Percentiles rank a stretch among this genome's conserved stretches.
These are phyloP conservation scores for Magnolia changhungtana DNA, from an alignment of 164 flowering plant genomes.

Conservation along the genomic window DNA sequence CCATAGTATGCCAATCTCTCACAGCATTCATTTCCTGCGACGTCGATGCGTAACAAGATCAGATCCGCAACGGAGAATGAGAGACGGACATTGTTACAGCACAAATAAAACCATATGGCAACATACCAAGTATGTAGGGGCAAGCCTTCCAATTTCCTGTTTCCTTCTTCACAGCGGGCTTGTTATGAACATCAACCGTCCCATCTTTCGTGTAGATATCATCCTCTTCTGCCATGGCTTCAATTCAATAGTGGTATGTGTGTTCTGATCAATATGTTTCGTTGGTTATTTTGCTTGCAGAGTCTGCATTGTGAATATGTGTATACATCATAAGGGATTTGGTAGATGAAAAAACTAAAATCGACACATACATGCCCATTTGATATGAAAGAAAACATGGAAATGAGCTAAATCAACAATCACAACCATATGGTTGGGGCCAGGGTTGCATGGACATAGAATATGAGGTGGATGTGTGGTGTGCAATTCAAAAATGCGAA, in stretches of 20 bases:
- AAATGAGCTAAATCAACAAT: background rate
- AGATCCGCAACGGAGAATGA: background rate
- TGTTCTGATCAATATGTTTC: too few species aligned
- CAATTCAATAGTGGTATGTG: background rate
- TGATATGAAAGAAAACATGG: background rate
- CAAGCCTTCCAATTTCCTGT: constrained; percentile 58
- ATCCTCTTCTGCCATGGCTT: constrained; percentile 27
- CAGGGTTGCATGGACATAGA: too few species aligned
- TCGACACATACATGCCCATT: background rate
- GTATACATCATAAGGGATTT: background rate
- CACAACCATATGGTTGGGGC: background rate
- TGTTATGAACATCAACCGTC: constrained; percentile 26
- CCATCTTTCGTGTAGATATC: constrained; percentile 36
- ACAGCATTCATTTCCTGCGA: constrained; percentile 41
- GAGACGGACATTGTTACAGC: background rate
- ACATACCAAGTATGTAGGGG: constrained; percentile 52
- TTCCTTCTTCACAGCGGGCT: constrained; percentile 31
- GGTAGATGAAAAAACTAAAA: background rate
- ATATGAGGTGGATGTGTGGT: too few species aligned
- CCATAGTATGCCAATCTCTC: constrained; percentile 49
- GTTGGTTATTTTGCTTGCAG: background rate
- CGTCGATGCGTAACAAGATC: constrained; percentile 25
- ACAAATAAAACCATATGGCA: background rate
- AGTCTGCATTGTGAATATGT: background rate
- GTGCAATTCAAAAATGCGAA: too few species aligned